Evolutionary conservation across 805 yeast species (phyloP).

Genomic region (Candida cerambycidarum): DNA sequence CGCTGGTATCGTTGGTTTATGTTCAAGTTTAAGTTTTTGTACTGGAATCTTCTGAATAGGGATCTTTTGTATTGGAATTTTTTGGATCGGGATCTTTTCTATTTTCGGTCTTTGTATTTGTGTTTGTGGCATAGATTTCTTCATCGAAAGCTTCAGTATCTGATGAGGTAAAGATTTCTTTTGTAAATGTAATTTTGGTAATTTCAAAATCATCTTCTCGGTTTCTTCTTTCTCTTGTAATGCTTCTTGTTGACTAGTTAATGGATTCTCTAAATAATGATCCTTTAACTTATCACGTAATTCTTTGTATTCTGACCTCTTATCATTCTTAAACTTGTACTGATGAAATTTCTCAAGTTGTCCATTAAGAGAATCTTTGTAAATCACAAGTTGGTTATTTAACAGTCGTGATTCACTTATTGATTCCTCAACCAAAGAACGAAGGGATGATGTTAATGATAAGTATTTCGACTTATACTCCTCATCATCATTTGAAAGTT

Average conservation of each 20-base stretch:
- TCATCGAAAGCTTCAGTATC: too few relatives aligned
- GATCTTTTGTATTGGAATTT: too few relatives aligned
- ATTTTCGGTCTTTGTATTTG: too few relatives aligned
- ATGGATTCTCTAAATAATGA: conserved; percentile 37
- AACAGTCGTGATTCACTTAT: conserved; percentile 28
- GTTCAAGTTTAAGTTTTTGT: too few relatives aligned
- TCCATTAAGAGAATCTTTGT: conserved; percentile 17
- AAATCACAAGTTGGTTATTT: conserved; percentile 30
- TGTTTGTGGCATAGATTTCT: too few relatives aligned
- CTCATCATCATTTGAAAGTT: not conserved
- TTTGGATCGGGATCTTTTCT: too few relatives aligned
- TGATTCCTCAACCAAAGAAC: conserved; percentile 19
- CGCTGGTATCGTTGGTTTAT: too few relatives aligned
- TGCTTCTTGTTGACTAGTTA: conserved; percentile 40
- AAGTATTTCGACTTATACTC: not conserved
- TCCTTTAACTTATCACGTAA: conserved; percentile 30
- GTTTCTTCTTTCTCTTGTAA: conserved; percentile 26
- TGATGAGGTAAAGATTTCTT: too few relatives aligned
- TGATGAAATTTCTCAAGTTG: conserved; percentile 20
- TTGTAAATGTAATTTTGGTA: conserved; percentile 3
- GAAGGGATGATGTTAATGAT: not conserved
- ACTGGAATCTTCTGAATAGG: too few relatives aligned
- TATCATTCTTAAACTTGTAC: conserved; percentile 14
- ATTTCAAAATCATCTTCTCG: conserved; percentile 4
- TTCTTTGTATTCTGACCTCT: conserved; percentile 14